Conservation (phyloP, 441 rosid genomes). For the Populus trichocarpa region DNA sequence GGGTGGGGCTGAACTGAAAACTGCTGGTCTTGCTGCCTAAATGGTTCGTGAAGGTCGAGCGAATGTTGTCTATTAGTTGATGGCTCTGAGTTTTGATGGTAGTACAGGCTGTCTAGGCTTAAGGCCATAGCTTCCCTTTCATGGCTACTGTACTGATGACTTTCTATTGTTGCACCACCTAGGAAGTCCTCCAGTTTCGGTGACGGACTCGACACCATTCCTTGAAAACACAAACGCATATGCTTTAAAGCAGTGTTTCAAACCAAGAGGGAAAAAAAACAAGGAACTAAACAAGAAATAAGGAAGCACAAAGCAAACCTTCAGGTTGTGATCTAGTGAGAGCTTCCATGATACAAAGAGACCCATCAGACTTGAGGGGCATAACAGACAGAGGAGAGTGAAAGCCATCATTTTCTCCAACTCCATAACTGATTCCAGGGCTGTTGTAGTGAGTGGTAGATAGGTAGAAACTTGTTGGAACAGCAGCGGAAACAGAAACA, state of each 20-base stretch:
- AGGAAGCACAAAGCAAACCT: constrained; percentile 27
- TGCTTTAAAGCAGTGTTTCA: not conserved
- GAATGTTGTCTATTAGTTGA: constrained; percentile 38
- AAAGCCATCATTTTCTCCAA: constrained; percentile 44
- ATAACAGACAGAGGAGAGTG: constrained; percentile 57
- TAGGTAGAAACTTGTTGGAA: constrained; percentile 43
- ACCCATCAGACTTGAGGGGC: constrained; percentile 87
- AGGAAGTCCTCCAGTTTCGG: constrained; percentile 76
- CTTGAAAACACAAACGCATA: constrained; percentile 19
- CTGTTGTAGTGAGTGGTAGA: constrained; percentile 31
- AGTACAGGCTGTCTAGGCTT: constrained; percentile 58
- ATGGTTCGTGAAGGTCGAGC: constrained; percentile 35
- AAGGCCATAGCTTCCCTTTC: constrained; percentile 55
- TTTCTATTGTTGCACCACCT: constrained; percentile 56
- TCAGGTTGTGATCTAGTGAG: constrained; percentile 58
- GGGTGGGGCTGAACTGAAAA: constrained; percentile 33
- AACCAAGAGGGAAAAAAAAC: not conserved
- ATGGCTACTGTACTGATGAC: constrained; percentile 40
- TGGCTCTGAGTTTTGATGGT: constrained; percentile 35
- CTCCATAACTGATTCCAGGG: constrained; percentile 38
- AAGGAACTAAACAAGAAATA: not conserved
- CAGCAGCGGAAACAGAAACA: not conserved
- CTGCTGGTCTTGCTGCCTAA: constrained; percentile 32
- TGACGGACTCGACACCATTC: constrained; percentile 44
- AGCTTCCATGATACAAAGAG: constrained; percentile 74